Evolutionary conservation across 140 eudicot genomes (phyloP).

Genomic region (Ambrosia hybrid): DNA sequence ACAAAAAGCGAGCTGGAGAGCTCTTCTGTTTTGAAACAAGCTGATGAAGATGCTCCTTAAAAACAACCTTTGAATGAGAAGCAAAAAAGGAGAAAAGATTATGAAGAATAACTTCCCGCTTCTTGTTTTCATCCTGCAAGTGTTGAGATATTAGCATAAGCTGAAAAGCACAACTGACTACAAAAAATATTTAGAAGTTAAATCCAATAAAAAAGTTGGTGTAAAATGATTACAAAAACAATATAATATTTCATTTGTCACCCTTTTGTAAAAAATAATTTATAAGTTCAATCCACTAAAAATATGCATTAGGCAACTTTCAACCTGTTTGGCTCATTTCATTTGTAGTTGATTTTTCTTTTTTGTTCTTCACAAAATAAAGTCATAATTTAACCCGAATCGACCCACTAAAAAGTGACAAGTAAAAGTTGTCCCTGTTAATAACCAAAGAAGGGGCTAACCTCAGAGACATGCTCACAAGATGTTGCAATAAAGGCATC

Average conservation of each 20-base stretch:
- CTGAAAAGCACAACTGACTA: background rate
- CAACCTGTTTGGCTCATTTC: background rate
- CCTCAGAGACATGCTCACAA: constrained; percentile 48
- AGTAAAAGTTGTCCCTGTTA: background rate
- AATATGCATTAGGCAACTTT: background rate
- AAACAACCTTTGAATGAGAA: constrained; percentile 49
- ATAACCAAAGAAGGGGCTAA: constrained; percentile 21
- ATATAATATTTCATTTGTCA: background rate
- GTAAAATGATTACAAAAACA: background rate
- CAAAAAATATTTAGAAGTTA: too few species aligned
- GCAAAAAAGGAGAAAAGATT: constrained; percentile 75
- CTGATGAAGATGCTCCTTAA: constrained; percentile 61
- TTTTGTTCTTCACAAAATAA: background rate
- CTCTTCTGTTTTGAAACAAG: constrained; percentile 56
- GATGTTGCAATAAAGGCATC: constrained; percentile 52
- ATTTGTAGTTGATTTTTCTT: background rate
- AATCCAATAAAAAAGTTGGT: background rate
- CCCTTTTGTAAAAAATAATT: background rate
- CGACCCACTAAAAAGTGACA: background rate
- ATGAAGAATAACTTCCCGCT: constrained; percentile 47
- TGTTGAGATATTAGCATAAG: background rate
- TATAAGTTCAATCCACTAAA: background rate
- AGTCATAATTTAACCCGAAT: constrained; percentile 3
- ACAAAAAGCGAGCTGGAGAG: constrained; percentile 53
- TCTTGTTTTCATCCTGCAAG: constrained; percentile 60